Percentiles rank a stretch among this genome's conserved stretches.
phyloP scores from a whole-genome alignment of 2,329 filamentous ascomycete genomes.

The Chaetomium sp. region DNA sequence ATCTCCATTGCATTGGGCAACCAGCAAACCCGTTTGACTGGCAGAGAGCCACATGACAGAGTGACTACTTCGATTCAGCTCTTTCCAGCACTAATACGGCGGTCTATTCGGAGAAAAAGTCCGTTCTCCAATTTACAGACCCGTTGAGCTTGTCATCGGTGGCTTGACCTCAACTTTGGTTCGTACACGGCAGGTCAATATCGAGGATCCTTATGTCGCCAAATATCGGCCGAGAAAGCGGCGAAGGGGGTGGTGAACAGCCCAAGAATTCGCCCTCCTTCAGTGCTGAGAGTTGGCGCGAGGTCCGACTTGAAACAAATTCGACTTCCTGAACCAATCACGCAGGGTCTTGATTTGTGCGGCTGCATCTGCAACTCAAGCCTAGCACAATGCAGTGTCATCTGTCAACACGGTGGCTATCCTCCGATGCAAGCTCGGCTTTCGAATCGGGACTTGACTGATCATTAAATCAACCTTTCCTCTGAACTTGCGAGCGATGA shows the following conservation, averaged over 20 bases:
- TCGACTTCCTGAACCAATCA: slow-evolving; percentile 29
- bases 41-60: slow-evolving; percentile 30
- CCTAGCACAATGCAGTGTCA: slow-evolving; percentile 26
- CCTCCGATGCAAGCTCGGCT: slow-evolving; percentile 9
- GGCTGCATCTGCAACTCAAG: slow-evolving; percentile 20
- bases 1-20: slow-evolving; percentile 32
- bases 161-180: slow-evolving; percentile 23
- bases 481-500: neutral
- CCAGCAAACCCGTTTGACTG: slow-evolving; percentile 26
- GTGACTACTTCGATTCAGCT: neutral
- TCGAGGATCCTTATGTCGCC: slow-evolving; percentile 28
- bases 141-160: slow-evolving; percentile 17
- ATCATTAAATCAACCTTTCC: no score
- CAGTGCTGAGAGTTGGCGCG: slow-evolving; percentile 7
- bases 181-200: slow-evolving; percentile 30
- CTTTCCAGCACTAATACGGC: slow-evolving; percentile 2
- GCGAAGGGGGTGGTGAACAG: slow-evolving; percentile 23
- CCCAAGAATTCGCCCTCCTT: slow-evolving; percentile 22
- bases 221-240: slow-evolving; percentile 35
- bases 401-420: slow-evolving; percentile 10
- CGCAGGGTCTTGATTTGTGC: slow-evolving; percentile 22
- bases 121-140: slow-evolving; percentile 28
- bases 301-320: slow-evolving; percentile 32
- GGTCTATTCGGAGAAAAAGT: slow-evolving; percentile 17
- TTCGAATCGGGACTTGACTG: neutral